Base-by-base conservation (phyloP, 2,329 filamentous ascomycete genomes). In the Colletotrichum tamarilloi region DNA sequence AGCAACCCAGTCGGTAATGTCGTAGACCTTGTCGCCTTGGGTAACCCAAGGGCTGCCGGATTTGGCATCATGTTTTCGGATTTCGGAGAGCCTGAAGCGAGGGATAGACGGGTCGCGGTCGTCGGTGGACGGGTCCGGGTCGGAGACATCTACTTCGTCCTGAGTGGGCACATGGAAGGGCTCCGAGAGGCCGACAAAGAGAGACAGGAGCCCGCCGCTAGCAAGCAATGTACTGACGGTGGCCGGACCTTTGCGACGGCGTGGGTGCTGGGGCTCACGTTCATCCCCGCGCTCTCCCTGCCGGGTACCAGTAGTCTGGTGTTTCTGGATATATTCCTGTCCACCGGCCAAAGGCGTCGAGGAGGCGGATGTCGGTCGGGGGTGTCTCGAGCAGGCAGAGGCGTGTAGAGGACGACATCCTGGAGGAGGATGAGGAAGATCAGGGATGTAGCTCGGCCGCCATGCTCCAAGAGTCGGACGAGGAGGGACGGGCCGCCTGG, bases 1-100 rank as follows among this genome's bases (percentile, higher is more conserved):
- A 1, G 85, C 83, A 26, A 93, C 82, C 90, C 91, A 93, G 63
- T 92, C 90, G 1, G 91, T 93, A 65, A 93, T 93, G 77, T 93
- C 89, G 84, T 93, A 93, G 24, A 93, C 91, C 69, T 90, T 89
- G 78, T 89, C 89, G 28, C 86, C 89, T 66, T 87, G 86, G n/a
- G 88, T 90, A 4, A 93, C 88, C 92, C 92, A 93, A 2, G 91
- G 91, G 11, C 84, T 81, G 1, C 85, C 78, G 0, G 90, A 89
- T 24, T 84, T 83, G 22, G 83, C 82, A n/a, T 88, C 86, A 75
- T 91, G 89, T 63, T 86, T 81, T 60, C 85, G 87, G 59, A 91
- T 80, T 68, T 90, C 87, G 14, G 84, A 79, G 16, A 91, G 82
- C 35, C 86, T 85, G 76, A 84, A 89, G 4, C 85, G 84, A 16